These are phyloP conservation scores for Umbelopsis sp. DNA, from an alignment of 371 early-diverging fungal genomes.

Conservation along the genomic window DNA sequence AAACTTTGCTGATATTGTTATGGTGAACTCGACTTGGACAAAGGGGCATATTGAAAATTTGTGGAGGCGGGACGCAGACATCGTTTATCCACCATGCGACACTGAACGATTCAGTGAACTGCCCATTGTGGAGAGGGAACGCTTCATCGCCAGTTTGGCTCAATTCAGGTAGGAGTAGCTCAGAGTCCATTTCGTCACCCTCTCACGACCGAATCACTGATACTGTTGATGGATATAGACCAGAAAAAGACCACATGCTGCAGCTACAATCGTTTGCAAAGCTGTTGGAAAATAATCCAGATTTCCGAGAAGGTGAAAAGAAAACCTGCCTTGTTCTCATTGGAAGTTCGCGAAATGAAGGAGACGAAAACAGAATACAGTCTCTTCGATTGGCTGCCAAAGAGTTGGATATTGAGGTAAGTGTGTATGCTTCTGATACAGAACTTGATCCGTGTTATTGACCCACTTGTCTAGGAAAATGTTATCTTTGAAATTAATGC, in stretches of 20 bases:
- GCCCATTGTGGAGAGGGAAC: conserved; percentile 50
- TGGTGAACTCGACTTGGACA: conserved; percentile 97
- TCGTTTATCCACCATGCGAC: conserved; percentile 95
- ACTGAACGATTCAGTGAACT: conserved; percentile 65
- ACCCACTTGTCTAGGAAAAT: conserved; percentile 51
- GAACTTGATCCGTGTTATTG: neutral
- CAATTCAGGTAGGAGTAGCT: conserved; percentile 74
- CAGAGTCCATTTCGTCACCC: neutral
- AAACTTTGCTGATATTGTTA: conserved; percentile 74
- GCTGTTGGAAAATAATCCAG: conserved; percentile 54
- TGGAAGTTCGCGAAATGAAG: conserved; percentile 84
- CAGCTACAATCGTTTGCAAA: conserved; percentile 78
- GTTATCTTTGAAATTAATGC: conserved; percentile 88
- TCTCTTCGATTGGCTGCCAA: conserved; percentile 53
- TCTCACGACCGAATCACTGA: neutral
- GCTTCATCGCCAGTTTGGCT: conserved; percentile 82
- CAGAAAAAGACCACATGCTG: conserved; percentile 91
- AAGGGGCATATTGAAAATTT: conserved; percentile 78
- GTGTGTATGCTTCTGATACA: neutral
- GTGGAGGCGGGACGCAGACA: conserved; percentile 69
- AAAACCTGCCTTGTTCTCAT: conserved; percentile 61
- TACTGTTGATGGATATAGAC: conserved; percentile 47
- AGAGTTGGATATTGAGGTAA: conserved; percentile 60
- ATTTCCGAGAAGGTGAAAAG: conserved; percentile 37
- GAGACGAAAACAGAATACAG: conserved; percentile 75